Evolutionary conservation across 441 rosid genomes (phyloP).

Genomic region (Gossypium davidsonii): DNA sequence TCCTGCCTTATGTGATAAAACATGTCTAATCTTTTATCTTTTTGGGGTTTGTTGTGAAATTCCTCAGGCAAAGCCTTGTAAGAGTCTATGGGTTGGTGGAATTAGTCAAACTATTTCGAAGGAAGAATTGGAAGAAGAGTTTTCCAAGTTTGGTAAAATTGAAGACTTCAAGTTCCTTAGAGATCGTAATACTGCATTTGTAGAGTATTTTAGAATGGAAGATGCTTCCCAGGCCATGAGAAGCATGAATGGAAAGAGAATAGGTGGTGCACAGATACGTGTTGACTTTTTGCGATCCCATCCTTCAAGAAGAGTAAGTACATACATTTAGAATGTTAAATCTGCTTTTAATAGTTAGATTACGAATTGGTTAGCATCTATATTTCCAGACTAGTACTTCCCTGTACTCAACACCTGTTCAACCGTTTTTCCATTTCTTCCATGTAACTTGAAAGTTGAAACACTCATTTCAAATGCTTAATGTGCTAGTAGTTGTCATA

Average conservation of each 20-base stretch:
- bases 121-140: conserved; percentile 69
- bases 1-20: background rate
- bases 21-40: background rate
- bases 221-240: conserved; percentile 75
- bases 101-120: conserved; percentile 55
- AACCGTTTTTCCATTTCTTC: background rate
- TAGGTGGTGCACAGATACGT: conserved; percentile 75
- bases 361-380: background rate
- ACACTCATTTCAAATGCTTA: background rate
- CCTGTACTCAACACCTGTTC: background rate
- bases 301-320: conserved; percentile 64
- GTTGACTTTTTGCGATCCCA: conserved; percentile 89
- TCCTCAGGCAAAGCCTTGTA: conserved; percentile 74
- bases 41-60: background rate
- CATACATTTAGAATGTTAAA: conserved; percentile 7
- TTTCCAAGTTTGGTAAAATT: conserved; percentile 66
- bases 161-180: conserved; percentile 71
- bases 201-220: conserved; percentile 56
- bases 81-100: conserved; percentile 89
- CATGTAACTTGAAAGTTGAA: background rate
- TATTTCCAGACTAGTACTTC: background rate
- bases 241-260: conserved; percentile 67
- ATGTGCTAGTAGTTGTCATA: background rate
- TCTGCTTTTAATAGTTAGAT: background rate
- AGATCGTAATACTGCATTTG: conserved; percentile 67